These are phyloP conservation scores for Kwoniella mangroviensis DNA, from an alignment of 768 basidiomycete species.

Conservation along the genomic window DNA sequence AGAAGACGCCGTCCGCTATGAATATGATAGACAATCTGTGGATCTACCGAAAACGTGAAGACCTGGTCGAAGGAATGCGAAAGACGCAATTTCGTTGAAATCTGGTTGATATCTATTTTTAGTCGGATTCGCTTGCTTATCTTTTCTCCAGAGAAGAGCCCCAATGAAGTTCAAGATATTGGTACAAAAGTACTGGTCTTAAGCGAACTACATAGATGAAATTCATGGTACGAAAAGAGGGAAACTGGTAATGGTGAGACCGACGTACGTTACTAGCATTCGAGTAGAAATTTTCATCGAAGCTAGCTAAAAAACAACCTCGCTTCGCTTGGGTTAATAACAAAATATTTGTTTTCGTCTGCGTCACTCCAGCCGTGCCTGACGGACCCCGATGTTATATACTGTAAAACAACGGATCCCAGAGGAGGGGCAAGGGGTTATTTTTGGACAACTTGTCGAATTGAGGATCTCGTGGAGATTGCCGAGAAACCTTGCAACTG, in stretches of 20 bases:
- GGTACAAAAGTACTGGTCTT: background rate
- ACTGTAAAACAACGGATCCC: too few relatives aligned
- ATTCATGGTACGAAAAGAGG: too few relatives aligned
- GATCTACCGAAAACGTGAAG: too few relatives aligned
- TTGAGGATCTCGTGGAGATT: background rate
- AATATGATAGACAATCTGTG: background rate
- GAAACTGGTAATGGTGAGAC: too few relatives aligned
- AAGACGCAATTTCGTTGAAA: background rate
- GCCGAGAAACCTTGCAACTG: background rate
- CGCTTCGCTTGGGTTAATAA: background rate
- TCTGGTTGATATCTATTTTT: background rate
- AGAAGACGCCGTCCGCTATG: background rate
- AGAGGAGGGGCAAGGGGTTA: background rate
- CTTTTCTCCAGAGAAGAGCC: background rate
- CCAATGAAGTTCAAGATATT: background rate
- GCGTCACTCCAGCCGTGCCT: conserved; percentile 4
- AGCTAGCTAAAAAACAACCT: background rate
- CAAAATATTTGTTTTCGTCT: background rate
- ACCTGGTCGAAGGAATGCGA: too few relatives aligned
- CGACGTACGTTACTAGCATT: too few relatives aligned
- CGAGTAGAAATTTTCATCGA: background rate
- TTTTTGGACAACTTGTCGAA: background rate
- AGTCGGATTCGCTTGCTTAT: background rate
- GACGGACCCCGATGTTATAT: background rate
- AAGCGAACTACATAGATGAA: background rate